phyloP scores from a whole-genome alignment of 768 basidiomycete species.

The Termitomyces sp. region DNA sequence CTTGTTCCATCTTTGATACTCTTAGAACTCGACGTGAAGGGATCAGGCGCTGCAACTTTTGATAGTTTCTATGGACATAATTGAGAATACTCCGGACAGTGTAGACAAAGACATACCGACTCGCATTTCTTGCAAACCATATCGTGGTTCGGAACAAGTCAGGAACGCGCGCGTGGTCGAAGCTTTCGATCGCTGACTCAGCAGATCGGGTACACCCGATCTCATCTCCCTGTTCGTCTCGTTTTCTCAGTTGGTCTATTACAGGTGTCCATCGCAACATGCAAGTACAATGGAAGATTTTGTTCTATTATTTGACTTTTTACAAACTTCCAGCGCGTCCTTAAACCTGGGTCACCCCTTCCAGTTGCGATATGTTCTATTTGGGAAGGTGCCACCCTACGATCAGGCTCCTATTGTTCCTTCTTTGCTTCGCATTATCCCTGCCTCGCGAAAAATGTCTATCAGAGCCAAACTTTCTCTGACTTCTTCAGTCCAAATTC shows the following conservation, averaged over 20 bases:
- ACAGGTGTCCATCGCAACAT: constrained; percentile 25
- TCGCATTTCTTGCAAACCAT: constrained; percentile 93
- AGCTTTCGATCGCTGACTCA: constrained; percentile 27
- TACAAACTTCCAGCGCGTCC: constrained; percentile 19
- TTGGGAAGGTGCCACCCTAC: constrained; percentile 35
- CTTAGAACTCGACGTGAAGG: constrained; percentile 66
- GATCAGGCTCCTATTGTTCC: constrained; percentile 47
- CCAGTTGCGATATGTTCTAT: constrained; percentile 27
- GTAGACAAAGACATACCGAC: constrained; percentile 37
- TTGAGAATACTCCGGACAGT: constrained; percentile 2
- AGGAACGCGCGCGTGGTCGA: not conserved
- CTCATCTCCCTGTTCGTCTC: constrained; percentile 10
- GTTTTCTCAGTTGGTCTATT: not conserved
- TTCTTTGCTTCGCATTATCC: constrained; percentile 26
- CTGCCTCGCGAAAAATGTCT: constrained; percentile 23
- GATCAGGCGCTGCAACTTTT: constrained; percentile 86
- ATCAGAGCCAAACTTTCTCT: constrained; percentile 32
- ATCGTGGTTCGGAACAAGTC: constrained; percentile 18
- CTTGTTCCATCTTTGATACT: constrained; percentile 78
- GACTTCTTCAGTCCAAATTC: constrained; percentile 29
- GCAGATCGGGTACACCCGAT: constrained; percentile 19
- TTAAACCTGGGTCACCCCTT: constrained; percentile 27
- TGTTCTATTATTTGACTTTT: constrained; percentile 28
- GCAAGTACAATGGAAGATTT: constrained; percentile 27
- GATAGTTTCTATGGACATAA: constrained; percentile 70